Base-by-base conservation (phyloP, 345 rosid genomes). In the Citropsis articulata region DNA sequence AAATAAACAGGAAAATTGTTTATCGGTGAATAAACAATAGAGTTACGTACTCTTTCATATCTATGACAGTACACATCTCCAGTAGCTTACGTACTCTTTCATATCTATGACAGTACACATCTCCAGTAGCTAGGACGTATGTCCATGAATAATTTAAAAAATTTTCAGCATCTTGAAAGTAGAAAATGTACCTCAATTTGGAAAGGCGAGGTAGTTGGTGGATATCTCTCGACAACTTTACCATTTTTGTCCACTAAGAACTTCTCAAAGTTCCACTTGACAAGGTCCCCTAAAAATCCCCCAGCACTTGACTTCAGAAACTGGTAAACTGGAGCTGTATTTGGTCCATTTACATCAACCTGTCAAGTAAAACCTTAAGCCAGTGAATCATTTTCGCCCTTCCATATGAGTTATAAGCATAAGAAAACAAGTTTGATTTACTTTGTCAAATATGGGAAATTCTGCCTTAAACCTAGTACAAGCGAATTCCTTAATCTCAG, bases 221-320 rank as follows among this genome's bases (percentile, higher is more conserved):
- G 92, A 75, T 96, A 93, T 80, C 99, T 88, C 81, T 92, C 92
- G 1, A 90, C 91, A 28, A 96, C 97, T 75, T 89, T 90, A 45
- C 98, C 99, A 69, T 92, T 95, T 83, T 92, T 94, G 83, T 92
- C 91, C 33, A 94, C 89, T 84, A 96, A 88, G 84, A 96, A 94
- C 89, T 96, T 96, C 88, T 95, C 93, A 74, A 94, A 96, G 81
- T 96, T 96, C 98, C 98, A 94, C 86, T 96, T 96, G 75, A 96
- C 76, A 65, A 87, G 81, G 77, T 90, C 98, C 60, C 97, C 95
- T 6, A 96, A 77, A 77, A 91, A 83, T 71, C 99, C 99, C 71
- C 97, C 93, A 9, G 92, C 89, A 69, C 84, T 92, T 2, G 99
- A 90, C 88, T 96, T 96, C 87, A 96, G 75, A 80, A 80, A 94